Base-by-base conservation (phyloP, 2,329 filamentous ascomycete genomes). In the Penicillium vulpinum region DNA sequence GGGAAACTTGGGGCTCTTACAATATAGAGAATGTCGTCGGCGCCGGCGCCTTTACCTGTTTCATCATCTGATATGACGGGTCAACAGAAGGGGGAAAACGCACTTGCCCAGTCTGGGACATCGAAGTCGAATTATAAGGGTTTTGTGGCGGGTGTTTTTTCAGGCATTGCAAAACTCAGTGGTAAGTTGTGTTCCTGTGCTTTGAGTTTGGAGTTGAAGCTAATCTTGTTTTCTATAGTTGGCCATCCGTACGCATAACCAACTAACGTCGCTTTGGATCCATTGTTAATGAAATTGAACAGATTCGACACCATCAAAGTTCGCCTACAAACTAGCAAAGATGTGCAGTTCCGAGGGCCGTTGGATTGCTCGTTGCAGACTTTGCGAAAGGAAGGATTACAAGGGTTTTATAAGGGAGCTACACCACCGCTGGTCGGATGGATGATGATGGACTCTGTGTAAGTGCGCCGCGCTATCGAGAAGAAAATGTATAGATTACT, bases 241-340 rank as follows among this genome's bases (percentile, higher is more conserved):
- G 85, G 85, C 29, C 85, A 88, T 75, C 85, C 85, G 76, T 83
- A 76, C 60, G 80, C 73, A 58, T 48, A 16, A 36, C 22, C 13
- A 33, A 24, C 21, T 44, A 4, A n/a, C 16, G 22, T 44, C 31
- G 18, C 40, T 15, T 15, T 35, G 21, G 21, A 4, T 16, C 22
- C 5, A 18, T 44, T 22, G 38, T 35, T 54, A 35, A 54, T 38
- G 22, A 39, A 22, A 51, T 35, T 53, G 31, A n/a, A 55, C 56
- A 83, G 90, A 24, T 97, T 99, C 78, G 94, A 99, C 76, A 97
- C 94, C 0, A 86, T 99, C 74, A 99, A 99, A 77, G 93, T 97
- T 52, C 91, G 94, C 31, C 81, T 99, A 18, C 94, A 99, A 74
- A 97, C 93, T 3, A 91, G 91, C 29, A 81, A 88, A 65, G 75